Evolutionary conservation across 2,329 filamentous ascomycete genomes (phyloP).

Genomic region (Sporothrix curviconia): DNA sequence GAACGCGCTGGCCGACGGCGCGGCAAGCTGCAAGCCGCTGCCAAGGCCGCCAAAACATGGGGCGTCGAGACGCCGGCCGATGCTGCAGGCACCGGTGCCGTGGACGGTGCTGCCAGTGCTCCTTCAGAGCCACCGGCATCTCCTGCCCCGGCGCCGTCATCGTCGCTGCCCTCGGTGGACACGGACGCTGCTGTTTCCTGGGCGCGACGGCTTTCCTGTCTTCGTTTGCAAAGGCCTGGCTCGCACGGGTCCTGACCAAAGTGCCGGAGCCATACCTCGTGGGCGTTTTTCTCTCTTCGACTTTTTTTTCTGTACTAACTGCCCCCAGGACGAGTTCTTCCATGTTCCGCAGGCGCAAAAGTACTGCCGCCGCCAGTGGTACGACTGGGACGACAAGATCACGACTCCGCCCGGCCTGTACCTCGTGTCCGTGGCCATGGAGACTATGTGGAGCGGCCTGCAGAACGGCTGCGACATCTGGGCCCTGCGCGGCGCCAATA

Average conservation of each 20-base stretch:
- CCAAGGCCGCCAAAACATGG: constrained; percentile 6
- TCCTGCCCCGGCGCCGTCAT: background rate
- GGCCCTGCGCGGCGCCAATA: constrained; percentile 45
- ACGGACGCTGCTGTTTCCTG: constrained; percentile 14
- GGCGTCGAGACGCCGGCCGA: background rate
- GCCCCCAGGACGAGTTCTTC: constrained; percentile 82
- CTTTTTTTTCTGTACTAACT: no score
- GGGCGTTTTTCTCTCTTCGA: no score
- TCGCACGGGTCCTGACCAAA: constrained; percentile 30
- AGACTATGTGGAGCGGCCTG: constrained; percentile 11
- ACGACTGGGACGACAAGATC: constrained; percentile 90
- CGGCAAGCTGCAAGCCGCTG: background rate
- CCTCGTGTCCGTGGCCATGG: constrained; percentile 16
- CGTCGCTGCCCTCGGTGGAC: no score
- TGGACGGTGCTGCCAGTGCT: no score
- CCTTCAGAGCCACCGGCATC: no score
- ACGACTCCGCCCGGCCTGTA: constrained; percentile 84
- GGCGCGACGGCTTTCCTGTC: constrained; percentile 21
- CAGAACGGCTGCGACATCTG: constrained; percentile 23
- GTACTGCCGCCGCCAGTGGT: constrained; percentile 70
- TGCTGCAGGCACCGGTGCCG: background rate
- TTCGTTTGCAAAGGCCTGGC: constrained; percentile 31
- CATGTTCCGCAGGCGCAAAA: constrained; percentile 86
- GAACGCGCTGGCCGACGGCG: constrained; percentile 10
- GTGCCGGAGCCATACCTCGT: constrained; percentile 51